Evolutionary conservation across 2,329 filamentous ascomycete genomes (phyloP), one percentile per base, ranked within the genome.

Genomic region (Fusarium oxysporum): DNA sequence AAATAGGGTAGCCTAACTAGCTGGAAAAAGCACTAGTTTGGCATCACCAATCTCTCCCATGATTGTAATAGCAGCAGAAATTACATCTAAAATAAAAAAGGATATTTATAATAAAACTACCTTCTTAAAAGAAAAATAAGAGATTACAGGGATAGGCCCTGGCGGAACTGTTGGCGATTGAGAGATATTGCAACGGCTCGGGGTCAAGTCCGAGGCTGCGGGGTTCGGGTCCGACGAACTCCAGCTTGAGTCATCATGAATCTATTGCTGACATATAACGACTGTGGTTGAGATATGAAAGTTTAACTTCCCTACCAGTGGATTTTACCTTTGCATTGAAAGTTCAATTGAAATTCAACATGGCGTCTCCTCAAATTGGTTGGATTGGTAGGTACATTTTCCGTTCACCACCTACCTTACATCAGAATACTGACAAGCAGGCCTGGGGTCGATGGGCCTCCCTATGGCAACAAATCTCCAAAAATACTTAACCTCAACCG

Each of bases 391-490:
- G 64, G 71, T 51, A 28, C 1, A 37, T 16, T 14, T 1, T 14
- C 3, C 6, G 5, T 4, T 9, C 7, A 8, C 7, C 3, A 7
- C 4, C 1, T 4, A 5, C 9, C 4, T 0, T 4, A 5, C 9
- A 19, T 3, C 6, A 23, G 3, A 17, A 7, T 4, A 6, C 48
- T 48, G 14, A 60, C 17, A 10, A n/a, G 1, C 25, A 79, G 86
- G 86, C 8, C 81, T 88, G 1, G 86, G 86, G 3, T 88, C 85
- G 2, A 88, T 88, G 86, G 86, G 86, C 3, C 77, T 82, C 1
- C 79, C 77, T 4, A 88, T 88, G 86, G 84, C 86, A 2, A 78
- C 76, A 11, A 88, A 88, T 63, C 79, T 88, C 0, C 86, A 88
- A 44, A 83, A 79, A 32, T 77, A 87, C 55, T 67, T 87, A 0